Conservation (phyloP, 805 yeast species). For the Isabelozyma pseudorhagii region DNA sequence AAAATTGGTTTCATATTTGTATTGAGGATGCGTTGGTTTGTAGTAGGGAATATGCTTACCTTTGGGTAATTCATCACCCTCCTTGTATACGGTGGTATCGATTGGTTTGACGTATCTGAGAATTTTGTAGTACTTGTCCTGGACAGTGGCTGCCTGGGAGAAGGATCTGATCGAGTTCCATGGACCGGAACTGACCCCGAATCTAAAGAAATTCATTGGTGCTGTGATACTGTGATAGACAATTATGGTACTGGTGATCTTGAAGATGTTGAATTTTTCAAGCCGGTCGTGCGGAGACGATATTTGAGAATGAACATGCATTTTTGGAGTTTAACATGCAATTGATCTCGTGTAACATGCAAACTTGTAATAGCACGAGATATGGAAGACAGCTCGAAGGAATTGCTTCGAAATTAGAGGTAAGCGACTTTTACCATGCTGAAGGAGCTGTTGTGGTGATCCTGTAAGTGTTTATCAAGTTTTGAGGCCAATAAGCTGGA, state of each 20-base stretch:
- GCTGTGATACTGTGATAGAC: neutral
- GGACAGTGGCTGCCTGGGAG: conserved; percentile 4
- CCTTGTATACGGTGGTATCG: conserved; percentile 31
- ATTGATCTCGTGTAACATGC: neutral
- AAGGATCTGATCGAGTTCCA: neutral
- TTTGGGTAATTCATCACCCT: conserved; percentile 32
- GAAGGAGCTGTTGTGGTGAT: no score
- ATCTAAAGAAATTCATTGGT: neutral
- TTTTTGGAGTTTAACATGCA: neutral
- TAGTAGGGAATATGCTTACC: conserved; percentile 21
- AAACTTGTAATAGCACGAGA: no score
- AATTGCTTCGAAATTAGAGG: no score
- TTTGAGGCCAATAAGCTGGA: no score
- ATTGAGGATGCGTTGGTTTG: conserved; percentile 22
- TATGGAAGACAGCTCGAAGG: no score
- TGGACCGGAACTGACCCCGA: neutral
- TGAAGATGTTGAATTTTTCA: neutral
- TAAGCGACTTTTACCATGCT: no score
- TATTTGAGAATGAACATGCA: neutral
- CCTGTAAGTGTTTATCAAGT: no score
- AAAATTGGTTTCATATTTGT: conserved; percentile 61
- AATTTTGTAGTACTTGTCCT: conserved; percentile 39
- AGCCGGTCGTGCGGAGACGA: no score
- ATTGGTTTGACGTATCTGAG: conserved; percentile 37
- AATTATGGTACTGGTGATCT: neutral